phyloP scores from a whole-genome alignment of 768 basidiomycete genomes.

The Hericium coralloides region DNA sequence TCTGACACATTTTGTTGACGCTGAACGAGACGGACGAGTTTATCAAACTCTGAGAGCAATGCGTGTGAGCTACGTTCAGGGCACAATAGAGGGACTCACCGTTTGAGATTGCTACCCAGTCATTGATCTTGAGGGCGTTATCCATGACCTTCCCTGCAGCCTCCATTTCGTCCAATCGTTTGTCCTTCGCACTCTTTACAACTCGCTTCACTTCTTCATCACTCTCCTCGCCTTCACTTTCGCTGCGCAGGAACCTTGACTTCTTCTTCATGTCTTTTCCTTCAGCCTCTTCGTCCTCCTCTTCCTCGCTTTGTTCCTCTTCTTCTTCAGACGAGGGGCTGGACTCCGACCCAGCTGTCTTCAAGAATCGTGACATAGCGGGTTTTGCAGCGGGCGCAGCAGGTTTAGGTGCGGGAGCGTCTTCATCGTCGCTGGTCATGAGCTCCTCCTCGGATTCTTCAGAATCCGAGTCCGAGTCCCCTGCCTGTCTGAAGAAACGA shows the following conservation, averaged over 20 bases:
- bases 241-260: slow-evolving; percentile 30
- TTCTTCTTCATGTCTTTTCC: slow-evolving; percentile 29
- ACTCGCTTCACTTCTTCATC: slow-evolving; percentile 68
- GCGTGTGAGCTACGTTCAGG: not conserved
- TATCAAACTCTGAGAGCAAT: slow-evolving; percentile 76
- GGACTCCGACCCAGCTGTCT: slow-evolving; percentile 46
- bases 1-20: slow-evolving; percentile 81
- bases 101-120: slow-evolving; percentile 88
- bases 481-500: slow-evolving; percentile 81
- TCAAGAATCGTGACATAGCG: slow-evolving; percentile 75
- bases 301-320: slow-evolving; percentile 36
- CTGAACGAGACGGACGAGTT: slow-evolving; percentile 83
- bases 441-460: slow-evolving; percentile 63
- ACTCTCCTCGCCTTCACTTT: slow-evolving; percentile 42
- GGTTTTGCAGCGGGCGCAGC: slow-evolving; percentile 33
- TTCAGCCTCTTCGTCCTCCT: slow-evolving; percentile 35
- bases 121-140: slow-evolving; percentile 92
- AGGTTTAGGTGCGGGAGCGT: slow-evolving; percentile 34
- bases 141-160: slow-evolving; percentile 85
- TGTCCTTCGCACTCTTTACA: slow-evolving; percentile 84
- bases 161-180: slow-evolving; percentile 92
- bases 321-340: slow-evolving; percentile 39
- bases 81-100: slow-evolving; percentile 39
- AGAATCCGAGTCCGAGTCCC: slow-evolving; percentile 76
- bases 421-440: slow-evolving; percentile 67